Percentiles rank a stretch among this genome's conserved stretches.
These are phyloP conservation scores for Aspergillus fructus DNA, from an alignment of 2,329 filamentous ascomycete genomes.

Conservation along the genomic window DNA sequence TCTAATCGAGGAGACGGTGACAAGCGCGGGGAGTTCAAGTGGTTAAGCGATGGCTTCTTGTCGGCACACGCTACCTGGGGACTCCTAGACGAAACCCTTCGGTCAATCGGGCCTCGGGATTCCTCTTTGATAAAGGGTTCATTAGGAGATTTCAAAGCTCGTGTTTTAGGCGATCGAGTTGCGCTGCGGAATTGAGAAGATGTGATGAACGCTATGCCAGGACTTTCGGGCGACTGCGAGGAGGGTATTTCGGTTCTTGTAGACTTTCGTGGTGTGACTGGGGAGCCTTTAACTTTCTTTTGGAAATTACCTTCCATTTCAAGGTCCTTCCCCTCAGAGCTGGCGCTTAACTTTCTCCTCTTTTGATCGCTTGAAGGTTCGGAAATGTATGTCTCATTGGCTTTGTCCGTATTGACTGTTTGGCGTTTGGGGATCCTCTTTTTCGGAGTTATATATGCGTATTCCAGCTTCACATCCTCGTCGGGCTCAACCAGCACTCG, in stretches of 20 bases:
- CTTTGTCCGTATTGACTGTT: not conserved
- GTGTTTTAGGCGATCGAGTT: constrained; percentile 28
- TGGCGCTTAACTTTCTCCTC: constrained; percentile 22
- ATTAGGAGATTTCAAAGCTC: not conserved
- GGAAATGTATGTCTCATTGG: not conserved
- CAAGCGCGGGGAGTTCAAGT: not conserved
- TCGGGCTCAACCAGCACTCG: constrained; percentile 36
- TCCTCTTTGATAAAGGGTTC: constrained; percentile 24
- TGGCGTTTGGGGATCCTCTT: constrained; percentile 6
- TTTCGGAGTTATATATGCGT: constrained; percentile 27
- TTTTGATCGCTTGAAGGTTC: constrained; percentile 16
- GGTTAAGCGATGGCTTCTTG: not conserved
- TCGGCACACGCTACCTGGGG: not conserved
- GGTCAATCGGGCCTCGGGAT: not conserved
- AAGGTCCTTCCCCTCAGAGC: constrained; percentile 3
- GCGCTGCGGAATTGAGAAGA: constrained; percentile 33
- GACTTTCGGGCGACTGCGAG: constrained; percentile 45
- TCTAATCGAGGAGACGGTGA: not conserved
- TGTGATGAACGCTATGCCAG: constrained; percentile 37
- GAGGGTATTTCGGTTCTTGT: constrained; percentile 39
- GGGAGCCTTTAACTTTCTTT: constrained; percentile 1
- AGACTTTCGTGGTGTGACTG: constrained; percentile 35
- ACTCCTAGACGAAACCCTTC: constrained; percentile 8
- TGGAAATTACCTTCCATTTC: not conserved
- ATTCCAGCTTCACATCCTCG: constrained; percentile 35